Evolutionary conservation across 306 rosid genomes (phyloP), one percentile per base, ranked within the genome.

Genomic region (Vigna reflexopilosa): DNA sequence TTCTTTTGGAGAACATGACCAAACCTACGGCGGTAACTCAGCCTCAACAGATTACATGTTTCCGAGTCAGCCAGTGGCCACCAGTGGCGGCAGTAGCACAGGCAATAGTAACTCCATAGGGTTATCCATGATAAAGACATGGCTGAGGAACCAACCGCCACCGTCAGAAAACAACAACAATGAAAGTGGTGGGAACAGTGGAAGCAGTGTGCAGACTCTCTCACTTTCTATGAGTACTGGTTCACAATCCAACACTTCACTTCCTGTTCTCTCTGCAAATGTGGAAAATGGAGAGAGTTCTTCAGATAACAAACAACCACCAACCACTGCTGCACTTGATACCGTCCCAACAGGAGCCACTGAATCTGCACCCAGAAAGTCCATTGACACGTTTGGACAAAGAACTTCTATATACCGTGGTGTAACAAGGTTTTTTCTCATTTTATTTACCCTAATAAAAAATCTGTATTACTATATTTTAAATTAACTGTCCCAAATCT

Each of bases 341-440:
- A 26, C 59, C 10, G 63, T 51, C 16, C 85, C 83, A 75, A 65
- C 80, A 2, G 77, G 82, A 11, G 78, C 84, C 17, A 57, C 52
- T 54, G 96, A 90, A 65, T 73, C 77, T 36, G 85, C 73, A 4
- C 85, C 90, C 2, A 90, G 89, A 81, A 93, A 93, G 73, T 83
- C 96, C 80, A 80, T 88, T 69, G 98, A 93, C 51, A 93, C 98
- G 0, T 93, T 93, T 59, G 98, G 98, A 36, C 98, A 93, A 61
- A 90, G 98, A 56, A 93, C 98, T 77, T 93, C 98, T 48, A 93
- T 93, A 11, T 93, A 93, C 88, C 98, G 98, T 51, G 98, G 98
- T 77, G 98, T 93, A 38, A 93, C 98, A 34, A 91, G 98, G 98
- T 93, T 20, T 28, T 30, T 30, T 42, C 22, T 17, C 13, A 42